Percentiles rank a stretch among this genome's conserved stretches.
Evolutionary conservation across 495 filamentous ascomycete genomes (phyloP).

Genomic region (Neurospora hispaniola): DNA sequence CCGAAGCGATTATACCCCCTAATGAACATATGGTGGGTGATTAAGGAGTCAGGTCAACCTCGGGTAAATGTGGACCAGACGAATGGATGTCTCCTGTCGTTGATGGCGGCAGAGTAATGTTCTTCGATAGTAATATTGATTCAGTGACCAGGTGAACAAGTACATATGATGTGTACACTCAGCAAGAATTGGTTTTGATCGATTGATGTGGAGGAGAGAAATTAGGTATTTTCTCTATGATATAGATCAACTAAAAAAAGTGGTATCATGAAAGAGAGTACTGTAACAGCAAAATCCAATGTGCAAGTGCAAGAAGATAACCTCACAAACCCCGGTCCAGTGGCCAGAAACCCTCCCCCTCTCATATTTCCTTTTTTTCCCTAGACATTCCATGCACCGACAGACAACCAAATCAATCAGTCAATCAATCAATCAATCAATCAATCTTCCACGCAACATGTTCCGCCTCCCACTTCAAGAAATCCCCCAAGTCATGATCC

Average conservation of each 20-base stretch:
- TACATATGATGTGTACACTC: neutral
- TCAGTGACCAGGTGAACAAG: no score
- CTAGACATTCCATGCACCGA: neutral
- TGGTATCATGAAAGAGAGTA: neutral
- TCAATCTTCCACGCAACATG: conserved; percentile 13
- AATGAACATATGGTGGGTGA: no score
- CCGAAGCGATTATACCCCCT: neutral
- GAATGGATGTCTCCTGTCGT: neutral
- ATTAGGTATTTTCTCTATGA: neutral
- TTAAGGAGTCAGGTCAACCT: neutral
- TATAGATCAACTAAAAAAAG: neutral
- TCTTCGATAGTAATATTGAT: neutral
- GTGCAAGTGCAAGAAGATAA: neutral
- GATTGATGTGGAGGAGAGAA: neutral
- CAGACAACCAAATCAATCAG: neutral
- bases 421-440: neutral
- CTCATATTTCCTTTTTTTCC: neutral
- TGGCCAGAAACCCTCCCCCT: neutral
- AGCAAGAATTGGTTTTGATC: neutral
- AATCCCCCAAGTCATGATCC: conserved; percentile 42
- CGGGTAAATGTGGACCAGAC: neutral
- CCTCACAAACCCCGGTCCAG: neutral
- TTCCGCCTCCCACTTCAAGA: conserved; percentile 38
- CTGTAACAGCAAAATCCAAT: neutral
- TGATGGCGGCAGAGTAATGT: neutral